Percentiles rank a stretch among this genome's conserved stretches.
These are phyloP conservation scores for Daldinia decipiens DNA, from an alignment of 495 filamentous ascomycete genomes.

Conservation along the genomic window DNA sequence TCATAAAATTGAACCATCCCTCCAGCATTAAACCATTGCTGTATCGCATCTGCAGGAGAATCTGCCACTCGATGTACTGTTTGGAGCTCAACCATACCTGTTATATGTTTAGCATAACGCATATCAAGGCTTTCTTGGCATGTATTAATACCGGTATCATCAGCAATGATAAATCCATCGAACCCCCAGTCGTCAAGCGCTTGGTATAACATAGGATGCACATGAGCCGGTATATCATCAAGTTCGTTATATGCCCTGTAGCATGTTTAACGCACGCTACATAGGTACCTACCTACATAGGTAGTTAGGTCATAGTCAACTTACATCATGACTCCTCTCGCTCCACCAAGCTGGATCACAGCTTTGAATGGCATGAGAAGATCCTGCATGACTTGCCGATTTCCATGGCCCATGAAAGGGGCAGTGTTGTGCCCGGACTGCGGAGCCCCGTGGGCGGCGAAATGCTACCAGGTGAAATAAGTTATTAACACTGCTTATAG, in stretches of 20 bases:
- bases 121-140: not conserved
- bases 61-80: conserved; percentile 45
- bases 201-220: conserved; percentile 51
- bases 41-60: conserved; percentile 50
- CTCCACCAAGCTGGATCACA: conserved; percentile 53
- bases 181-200: conserved; percentile 53
- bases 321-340: conserved; percentile 55
- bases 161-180: conserved; percentile 54
- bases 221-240: conserved; percentile 51
- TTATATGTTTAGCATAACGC: conserved; percentile 9
- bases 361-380: conserved; percentile 54
- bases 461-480: conserved; percentile 48
- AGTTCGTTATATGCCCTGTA: conserved; percentile 53
- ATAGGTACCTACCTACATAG: not conserved
- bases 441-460: conserved; percentile 53
- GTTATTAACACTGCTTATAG: not conserved
- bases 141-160: conserved; percentile 50
- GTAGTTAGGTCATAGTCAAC: not conserved
- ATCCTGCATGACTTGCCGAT: conserved; percentile 53
- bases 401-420: conserved; percentile 53
- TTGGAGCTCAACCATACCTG: conserved; percentile 46
- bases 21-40: conserved; percentile 54
- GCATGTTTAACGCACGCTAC: conserved; percentile 1
- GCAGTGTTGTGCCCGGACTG: conserved; percentile 54
- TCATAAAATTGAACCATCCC: conserved; percentile 52